phyloP scores from a whole-genome alignment of 2,329 filamentous ascomycete genomes.

The Periglandula ipomoeae region DNA sequence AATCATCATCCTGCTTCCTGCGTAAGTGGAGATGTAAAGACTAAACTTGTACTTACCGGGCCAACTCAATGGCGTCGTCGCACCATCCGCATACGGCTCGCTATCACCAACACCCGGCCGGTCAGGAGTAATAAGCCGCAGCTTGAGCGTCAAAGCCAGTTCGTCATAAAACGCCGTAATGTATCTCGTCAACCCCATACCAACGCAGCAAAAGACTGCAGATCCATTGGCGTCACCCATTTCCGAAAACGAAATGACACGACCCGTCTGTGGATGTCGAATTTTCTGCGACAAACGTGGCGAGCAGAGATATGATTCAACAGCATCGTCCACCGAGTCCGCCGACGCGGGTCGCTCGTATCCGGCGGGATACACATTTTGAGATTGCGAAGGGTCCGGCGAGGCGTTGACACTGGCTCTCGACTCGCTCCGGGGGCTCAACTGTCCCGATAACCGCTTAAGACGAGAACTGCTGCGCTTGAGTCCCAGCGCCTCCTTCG shows the following conservation, averaged over 20 bases:
- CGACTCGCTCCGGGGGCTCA: slow-evolving; percentile 33
- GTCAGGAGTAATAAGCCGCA: slow-evolving; percentile 88
- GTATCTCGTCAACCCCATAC: slow-evolving; percentile 94
- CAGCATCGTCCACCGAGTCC: slow-evolving; percentile 82
- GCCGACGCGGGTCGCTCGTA: slow-evolving; percentile 69
- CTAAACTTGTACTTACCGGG: slow-evolving; percentile 53
- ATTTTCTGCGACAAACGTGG: slow-evolving; percentile 84
- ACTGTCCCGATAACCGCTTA: slow-evolving; percentile 46
- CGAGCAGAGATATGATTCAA: slow-evolving; percentile 75
- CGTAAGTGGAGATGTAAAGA: neutral
- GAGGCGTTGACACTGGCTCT: slow-evolving; percentile 16
- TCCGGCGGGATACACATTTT: slow-evolving; percentile 30
- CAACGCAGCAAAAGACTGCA: slow-evolving; percentile 92
- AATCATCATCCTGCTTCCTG: neutral
- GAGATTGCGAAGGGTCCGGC: slow-evolving; percentile 17
- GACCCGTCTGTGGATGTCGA: slow-evolving; percentile 72
- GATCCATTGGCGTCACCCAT: slow-evolving; percentile 88
- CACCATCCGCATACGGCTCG: slow-evolving; percentile 71
- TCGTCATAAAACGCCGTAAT: slow-evolving; percentile 98
- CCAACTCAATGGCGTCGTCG: slow-evolving; percentile 85
- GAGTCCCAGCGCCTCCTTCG: slow-evolving; percentile 31
- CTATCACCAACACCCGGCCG: slow-evolving; percentile 90
- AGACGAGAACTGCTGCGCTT: slow-evolving; percentile 51
- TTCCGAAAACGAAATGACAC: slow-evolving; percentile 90
- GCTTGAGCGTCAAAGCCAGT: slow-evolving; percentile 74